phyloP scores from a whole-genome alignment of 2,329 filamentous ascomycete genomes.

The Ceratocystis papillata region DNA sequence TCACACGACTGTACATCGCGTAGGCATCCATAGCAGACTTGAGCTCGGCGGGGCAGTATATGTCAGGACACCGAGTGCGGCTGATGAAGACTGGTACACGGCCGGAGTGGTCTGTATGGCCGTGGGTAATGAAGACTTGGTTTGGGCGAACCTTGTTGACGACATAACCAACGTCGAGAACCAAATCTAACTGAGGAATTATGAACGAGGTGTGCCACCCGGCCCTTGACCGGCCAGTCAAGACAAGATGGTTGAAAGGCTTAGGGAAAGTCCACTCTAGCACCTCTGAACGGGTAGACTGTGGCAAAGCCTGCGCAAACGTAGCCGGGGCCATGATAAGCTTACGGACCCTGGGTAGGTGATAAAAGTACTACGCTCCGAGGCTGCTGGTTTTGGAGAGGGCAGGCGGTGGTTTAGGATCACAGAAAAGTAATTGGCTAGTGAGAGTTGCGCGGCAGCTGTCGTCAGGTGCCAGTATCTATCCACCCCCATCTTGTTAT shows the following conservation, averaged over 20 bases:
- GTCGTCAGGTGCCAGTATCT: background rate
- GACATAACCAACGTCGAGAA: constrained; percentile 40
- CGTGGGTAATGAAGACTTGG: constrained; percentile 42
- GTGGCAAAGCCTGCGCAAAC: constrained; percentile 38
- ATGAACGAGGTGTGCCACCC: constrained; percentile 44
- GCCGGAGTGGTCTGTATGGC: constrained; percentile 40
- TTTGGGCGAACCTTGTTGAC: constrained; percentile 39
- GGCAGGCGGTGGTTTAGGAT: background rate
- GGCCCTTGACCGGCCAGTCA: constrained; percentile 40
- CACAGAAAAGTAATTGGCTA: background rate
- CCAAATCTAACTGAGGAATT: constrained; percentile 40
- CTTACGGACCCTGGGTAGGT: background rate
- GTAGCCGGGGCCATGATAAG: constrained; percentile 23
- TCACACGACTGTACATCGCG: constrained; percentile 34
- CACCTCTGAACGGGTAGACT: constrained; percentile 36
- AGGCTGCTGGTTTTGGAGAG: background rate
- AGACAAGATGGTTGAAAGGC: constrained; percentile 34
- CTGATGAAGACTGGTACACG: constrained; percentile 37
- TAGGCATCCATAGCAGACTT: constrained; percentile 34
- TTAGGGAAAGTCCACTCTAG: constrained; percentile 39
- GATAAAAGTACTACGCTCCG: background rate
- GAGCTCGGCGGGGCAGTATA: constrained; percentile 38
- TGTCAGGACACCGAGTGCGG: constrained; percentile 37
- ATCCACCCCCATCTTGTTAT: background rate
- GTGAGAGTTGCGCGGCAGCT: background rate